These are phyloP conservation scores for Arachis stenosperma DNA, from an alignment of 306 rosid species.

Conservation along the genomic window DNA sequence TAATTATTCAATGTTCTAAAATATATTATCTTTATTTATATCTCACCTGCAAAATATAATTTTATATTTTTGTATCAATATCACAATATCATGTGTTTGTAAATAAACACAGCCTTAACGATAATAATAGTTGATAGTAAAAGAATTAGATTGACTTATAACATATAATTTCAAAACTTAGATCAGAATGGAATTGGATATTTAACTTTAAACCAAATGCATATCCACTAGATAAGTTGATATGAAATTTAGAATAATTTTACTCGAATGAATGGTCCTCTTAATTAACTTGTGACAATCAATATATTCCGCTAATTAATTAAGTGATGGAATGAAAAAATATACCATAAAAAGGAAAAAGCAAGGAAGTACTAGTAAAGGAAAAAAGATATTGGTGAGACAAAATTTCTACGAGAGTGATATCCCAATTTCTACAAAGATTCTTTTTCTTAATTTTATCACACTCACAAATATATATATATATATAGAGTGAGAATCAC, in stretches of 20 bases:
- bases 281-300: slow-evolving; percentile 36
- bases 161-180: too few relatives aligned
- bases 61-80: too few relatives aligned
- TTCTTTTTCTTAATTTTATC: slow-evolving; percentile 34
- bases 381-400: slow-evolving; percentile 41
- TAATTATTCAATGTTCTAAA: too few relatives aligned
- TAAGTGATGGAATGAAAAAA: slow-evolving; percentile 16
- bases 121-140: too few relatives aligned
- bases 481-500: slow-evolving; percentile 39
- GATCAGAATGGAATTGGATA: too few relatives aligned
- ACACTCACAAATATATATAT: too few relatives aligned
- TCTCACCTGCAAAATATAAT: too few relatives aligned
- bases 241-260: not conserved
- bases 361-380: slow-evolving; percentile 27
- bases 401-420: slow-evolving; percentile 48
- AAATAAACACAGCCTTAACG: too few relatives aligned
- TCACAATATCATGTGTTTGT: too few relatives aligned
- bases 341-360: slow-evolving; percentile 21
- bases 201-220: too few relatives aligned
- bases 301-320: slow-evolving; percentile 7
- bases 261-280: slow-evolving; percentile 30
- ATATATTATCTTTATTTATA: too few relatives aligned
- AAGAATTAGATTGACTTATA: too few relatives aligned
- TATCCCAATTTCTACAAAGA: slow-evolving; percentile 45
- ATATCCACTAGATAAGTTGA: not conserved